Evolutionary conservation across 768 basidiomycete species (phyloP), one percentile per base, ranked within the genome.

Genomic region (Psilocybe azurescens): DNA sequence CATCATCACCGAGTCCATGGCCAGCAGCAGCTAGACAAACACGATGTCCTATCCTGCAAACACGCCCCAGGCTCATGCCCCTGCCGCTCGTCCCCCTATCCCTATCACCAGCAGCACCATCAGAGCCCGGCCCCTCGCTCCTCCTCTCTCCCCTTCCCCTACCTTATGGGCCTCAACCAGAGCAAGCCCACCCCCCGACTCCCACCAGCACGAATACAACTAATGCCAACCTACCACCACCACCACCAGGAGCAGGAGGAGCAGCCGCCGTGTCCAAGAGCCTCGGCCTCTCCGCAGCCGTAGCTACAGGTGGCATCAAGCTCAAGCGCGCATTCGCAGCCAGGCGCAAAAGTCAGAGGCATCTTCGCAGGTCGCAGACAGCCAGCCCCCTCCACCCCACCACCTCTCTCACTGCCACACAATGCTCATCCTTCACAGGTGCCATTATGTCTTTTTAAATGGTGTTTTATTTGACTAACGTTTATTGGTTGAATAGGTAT

Each of bases 291-390:
- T 75, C 76, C 36, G 76, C 76, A 39, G 76, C 81, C 36, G 74
- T 80, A 18, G 73, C 24, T 24, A 39, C 78, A 14, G 78, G 81
- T 32, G 83, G 85, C 28, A 73, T 74, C 62, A 85, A 79, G 68
- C 73, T 90, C 52, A 87, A 84, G 68, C 86, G 87, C 58, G 86
- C 81, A 3, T 86, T 88, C 67, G 86, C 76, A 47, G 78, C 71
- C 18, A 80, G 87, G 50, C 77, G 85, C 62, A 88, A 86, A 85
- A 84, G 70, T 81, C 85, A 6, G 84, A 84, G 67, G 83, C 62
- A 13, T 46, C 62, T 61, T 44, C 51, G 47, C 39, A 49, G 54
- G 56, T 51, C 51, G 24, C 54, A 53, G 52, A 33, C 33, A 24
- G 24, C 24, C 24, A 24, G 24, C 24, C 24, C 24, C 24, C 24